These are phyloP conservation scores for Globisporangium recalcitrans DNA, from an alignment of 352 stramenopile species.

Conservation along the genomic window DNA sequence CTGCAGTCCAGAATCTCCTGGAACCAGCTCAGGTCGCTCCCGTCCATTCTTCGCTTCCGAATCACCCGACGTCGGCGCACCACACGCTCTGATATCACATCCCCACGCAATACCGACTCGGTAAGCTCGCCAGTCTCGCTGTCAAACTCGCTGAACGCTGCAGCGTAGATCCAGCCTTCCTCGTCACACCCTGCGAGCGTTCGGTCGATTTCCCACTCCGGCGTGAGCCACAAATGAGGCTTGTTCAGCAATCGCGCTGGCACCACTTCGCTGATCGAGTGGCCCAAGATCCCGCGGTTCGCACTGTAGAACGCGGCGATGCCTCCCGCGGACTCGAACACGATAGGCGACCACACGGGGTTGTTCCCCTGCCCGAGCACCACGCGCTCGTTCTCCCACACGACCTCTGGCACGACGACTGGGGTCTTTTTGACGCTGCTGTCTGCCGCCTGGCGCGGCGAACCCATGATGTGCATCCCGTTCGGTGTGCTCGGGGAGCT, in stretches of 20 bases:
- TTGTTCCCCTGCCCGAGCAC: constrained; percentile 5
- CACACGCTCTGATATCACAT: constrained; percentile 18
- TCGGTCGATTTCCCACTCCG: constrained; percentile 55
- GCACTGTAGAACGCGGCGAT: constrained; percentile 55
- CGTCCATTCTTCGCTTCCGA: constrained; percentile 63
- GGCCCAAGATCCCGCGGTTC: constrained; percentile 55
- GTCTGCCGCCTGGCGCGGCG: neutral
- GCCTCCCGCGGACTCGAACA: constrained; percentile 35
- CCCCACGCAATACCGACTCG: constrained; percentile 1
- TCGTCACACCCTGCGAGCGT: constrained; percentile 45
- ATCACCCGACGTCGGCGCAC: constrained; percentile 51
- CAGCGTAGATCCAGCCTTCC: constrained; percentile 72
- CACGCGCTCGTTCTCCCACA: constrained; percentile 49
- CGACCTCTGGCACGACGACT: constrained; percentile 38
- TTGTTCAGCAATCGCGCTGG: constrained; percentile 62
- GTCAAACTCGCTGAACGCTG: constrained; percentile 33
- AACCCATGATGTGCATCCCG: constrained; percentile 1
- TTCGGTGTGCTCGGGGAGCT: constrained; percentile 6
- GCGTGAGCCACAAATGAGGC: constrained; percentile 60
- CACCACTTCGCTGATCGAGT: constrained; percentile 56
- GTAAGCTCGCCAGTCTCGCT: neutral
- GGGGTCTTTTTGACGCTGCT: constrained; percentile 20
- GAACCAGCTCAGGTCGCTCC: constrained; percentile 77
- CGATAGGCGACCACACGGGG: constrained; percentile 27
- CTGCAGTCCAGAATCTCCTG: constrained; percentile 79